Percentiles rank a stretch among this genome's conserved stretches.
These are phyloP conservation scores for Lactarius pseudohatsudake DNA, from an alignment of 768 basidiomycete genomes.

Conservation along the genomic window DNA sequence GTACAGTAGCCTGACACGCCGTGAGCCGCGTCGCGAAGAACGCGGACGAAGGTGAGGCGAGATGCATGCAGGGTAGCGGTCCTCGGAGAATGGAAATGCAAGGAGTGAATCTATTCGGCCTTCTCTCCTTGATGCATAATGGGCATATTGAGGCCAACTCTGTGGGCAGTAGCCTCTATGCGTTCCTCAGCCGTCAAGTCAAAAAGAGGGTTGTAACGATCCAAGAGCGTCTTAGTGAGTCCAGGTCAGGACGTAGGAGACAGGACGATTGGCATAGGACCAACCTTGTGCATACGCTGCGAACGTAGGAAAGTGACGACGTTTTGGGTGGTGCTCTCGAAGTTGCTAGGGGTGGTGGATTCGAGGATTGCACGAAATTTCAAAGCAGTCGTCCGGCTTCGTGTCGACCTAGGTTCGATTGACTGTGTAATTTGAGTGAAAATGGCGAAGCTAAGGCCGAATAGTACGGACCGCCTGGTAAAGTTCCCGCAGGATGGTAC, in stretches of 20 bases:
- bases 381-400: slow-evolving; percentile 45
- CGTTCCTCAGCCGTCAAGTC: slow-evolving; percentile 80
- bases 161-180: slow-evolving; percentile 77
- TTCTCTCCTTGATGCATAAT: slow-evolving; percentile 38
- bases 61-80: not conserved
- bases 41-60: not conserved
- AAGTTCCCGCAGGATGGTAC: slow-evolving; percentile 54
- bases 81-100: not conserved
- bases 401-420: slow-evolving; percentile 36
- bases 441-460: slow-evolving; percentile 8
- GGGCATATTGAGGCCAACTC: slow-evolving; percentile 89
- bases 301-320: slow-evolving; percentile 66
- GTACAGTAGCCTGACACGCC: not conserved
- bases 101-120: slow-evolving; percentile 14
- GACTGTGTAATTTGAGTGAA: slow-evolving; percentile 39
- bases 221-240: slow-evolving; percentile 61
- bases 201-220: slow-evolving; percentile 83
- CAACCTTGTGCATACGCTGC: slow-evolving; percentile 75
- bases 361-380: slow-evolving; percentile 59
- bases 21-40: not conserved
- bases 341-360: slow-evolving; percentile 23
- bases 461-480: slow-evolving; percentile 49
- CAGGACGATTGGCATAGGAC: slow-evolving; percentile 25
- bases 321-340: slow-evolving; percentile 55
- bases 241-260: not conserved